Conservation (phyloP, 140 eudicot species). For the Anethum foeniculum region DNA sequence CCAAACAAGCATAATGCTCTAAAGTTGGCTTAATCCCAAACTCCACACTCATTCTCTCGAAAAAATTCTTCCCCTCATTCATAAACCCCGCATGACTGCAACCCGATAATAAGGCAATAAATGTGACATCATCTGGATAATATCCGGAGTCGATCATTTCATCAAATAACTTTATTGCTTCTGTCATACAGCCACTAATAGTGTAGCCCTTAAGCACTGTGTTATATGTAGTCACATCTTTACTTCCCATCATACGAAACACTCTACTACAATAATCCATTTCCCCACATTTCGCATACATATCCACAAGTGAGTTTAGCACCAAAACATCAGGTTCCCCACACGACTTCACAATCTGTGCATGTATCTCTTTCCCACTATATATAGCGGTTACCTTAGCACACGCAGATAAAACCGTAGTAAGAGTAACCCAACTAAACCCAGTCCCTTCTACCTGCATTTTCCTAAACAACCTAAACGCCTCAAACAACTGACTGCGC, state of each 20-base stretch:
- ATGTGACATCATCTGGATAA: constrained; percentile 33
- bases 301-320: constrained; percentile 34
- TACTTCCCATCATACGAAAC: constrained; percentile 25
- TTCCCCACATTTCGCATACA: constrained; percentile 38
- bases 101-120: constrained; percentile 37
- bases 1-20: constrained; percentile 50
- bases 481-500: constrained; percentile 24
- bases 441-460: constrained; percentile 29
- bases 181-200: constrained; percentile 28
- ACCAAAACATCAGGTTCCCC: constrained; percentile 23
- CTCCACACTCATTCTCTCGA: constrained; percentile 28
- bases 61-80: constrained; percentile 27
- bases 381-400: constrained; percentile 18
- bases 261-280: constrained; percentile 27
- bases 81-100: constrained; percentile 32
- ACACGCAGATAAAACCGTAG: constrained; percentile 24
- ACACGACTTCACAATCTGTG: constrained; percentile 32
- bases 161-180: constrained; percentile 23
- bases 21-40: constrained; percentile 25
- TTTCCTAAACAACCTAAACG: constrained; percentile 26
- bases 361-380: constrained; percentile 37
- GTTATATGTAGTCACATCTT: constrained; percentile 34
- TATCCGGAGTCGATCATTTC: constrained; percentile 26
- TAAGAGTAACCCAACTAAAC: constrained; percentile 35
- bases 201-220: constrained; percentile 35